Conservation (phyloP, 768 basidiomycete species). For the Saitozyma podzolica region DNA sequence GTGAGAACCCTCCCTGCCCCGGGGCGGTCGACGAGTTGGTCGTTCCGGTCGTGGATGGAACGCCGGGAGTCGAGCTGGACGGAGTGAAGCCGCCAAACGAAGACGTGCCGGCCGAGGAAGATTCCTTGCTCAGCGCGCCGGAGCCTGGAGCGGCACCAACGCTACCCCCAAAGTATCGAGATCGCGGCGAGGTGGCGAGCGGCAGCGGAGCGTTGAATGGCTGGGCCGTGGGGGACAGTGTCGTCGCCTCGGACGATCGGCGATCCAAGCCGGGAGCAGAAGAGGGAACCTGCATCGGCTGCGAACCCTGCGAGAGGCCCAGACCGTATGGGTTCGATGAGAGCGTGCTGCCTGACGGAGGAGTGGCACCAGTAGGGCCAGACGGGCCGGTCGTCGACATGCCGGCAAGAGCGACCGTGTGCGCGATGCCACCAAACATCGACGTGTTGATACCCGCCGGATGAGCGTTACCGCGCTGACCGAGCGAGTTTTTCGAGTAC, state of each 20-base stretch:
- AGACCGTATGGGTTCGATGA: background rate
- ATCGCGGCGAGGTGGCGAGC: slow-evolving; percentile 12
- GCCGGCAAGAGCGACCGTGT: slow-evolving; percentile 45
- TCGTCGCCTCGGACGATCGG: slow-evolving; percentile 17
- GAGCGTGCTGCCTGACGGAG: slow-evolving; percentile 1
- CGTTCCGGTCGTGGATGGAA: too few species aligned
- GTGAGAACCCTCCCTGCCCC: slow-evolving; percentile 14
- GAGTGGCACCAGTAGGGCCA: slow-evolving; percentile 12
- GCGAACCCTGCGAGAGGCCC: background rate
- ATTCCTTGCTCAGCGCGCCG: background rate
- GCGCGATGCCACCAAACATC: slow-evolving; percentile 40
- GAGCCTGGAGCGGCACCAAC: background rate
- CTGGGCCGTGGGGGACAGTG: slow-evolving; percentile 42
- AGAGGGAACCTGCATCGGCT: slow-evolving; percentile 11
- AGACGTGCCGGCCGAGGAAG: background rate
- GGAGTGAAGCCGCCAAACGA: background rate
- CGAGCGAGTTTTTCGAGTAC: slow-evolving; percentile 98
- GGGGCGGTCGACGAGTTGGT: background rate
- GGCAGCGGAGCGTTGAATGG: slow-evolving; percentile 37
- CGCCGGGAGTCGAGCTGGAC: background rate
- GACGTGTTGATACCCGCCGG: slow-evolving; percentile 23
- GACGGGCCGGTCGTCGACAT: slow-evolving; percentile 17
- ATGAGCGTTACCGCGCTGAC: slow-evolving; percentile 54
- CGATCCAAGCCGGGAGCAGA: slow-evolving; percentile 5
- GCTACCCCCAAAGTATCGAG: slow-evolving; percentile 8